Conservation (phyloP, 306 rosid genomes). For the Fagus sylvatica region DNA sequence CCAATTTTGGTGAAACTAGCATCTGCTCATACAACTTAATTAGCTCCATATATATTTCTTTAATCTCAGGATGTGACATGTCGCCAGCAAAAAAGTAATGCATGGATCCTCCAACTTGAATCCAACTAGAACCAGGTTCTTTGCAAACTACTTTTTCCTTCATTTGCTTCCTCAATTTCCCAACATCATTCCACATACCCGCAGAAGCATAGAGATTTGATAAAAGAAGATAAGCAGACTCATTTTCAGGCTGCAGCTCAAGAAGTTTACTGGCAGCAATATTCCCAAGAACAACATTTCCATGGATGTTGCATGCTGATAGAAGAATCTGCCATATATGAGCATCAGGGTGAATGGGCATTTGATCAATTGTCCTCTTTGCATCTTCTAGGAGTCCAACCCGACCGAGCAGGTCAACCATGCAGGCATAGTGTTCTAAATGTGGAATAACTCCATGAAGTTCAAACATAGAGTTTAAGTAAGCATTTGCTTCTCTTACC, state of each 20-base stretch:
- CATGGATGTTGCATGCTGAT: conserved; percentile 1
- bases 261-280: neutral
- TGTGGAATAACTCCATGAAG: conserved; percentile 1
- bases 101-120: neutral
- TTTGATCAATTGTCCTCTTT: conserved; percentile 14
- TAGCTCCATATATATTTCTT: conserved; percentile 7
- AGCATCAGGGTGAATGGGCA: conserved; percentile 16
- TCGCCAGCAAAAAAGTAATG: neutral
- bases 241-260: conserved; percentile 8
- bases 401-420: conserved; percentile 20
- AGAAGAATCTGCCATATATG: conserved; percentile 10
- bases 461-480: conserved; percentile 12
- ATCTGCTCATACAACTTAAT: conserved; percentile 2
- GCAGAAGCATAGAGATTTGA: conserved; percentile 6
- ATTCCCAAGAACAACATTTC: conserved; percentile 1
- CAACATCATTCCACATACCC: conserved; percentile 2
- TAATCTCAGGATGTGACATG: neutral
- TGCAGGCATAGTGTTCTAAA: conserved; percentile 11
- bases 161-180: neutral
- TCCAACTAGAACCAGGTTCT: neutral
- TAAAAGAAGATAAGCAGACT: conserved; percentile 6
- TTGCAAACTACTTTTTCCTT: neutral
- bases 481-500: conserved; percentile 8
- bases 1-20: neutral
- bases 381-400: conserved; percentile 8